Evolutionary conservation across 768 basidiomycete genomes (phyloP).

Genomic region (Rhodotorula taiwanensis): DNA sequence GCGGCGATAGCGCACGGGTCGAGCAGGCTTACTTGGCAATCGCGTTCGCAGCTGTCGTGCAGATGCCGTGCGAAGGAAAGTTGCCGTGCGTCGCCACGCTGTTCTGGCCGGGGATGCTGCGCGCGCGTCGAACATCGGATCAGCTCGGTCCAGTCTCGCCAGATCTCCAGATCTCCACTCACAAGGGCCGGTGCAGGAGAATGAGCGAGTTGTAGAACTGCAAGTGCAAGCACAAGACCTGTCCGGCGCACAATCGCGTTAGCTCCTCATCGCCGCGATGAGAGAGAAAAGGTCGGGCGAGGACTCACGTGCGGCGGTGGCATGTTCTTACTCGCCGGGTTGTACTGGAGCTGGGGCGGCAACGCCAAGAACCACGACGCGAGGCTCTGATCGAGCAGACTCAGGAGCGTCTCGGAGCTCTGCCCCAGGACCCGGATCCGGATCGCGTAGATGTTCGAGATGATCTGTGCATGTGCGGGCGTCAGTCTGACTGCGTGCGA

Average conservation of each 20-base stretch:
- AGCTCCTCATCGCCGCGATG: background rate
- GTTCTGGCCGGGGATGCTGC: slow-evolving; percentile 38
- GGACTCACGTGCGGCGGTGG: slow-evolving; percentile 40
- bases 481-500: background rate
- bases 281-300: background rate
- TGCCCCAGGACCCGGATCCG: slow-evolving; percentile 39
- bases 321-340: slow-evolving; percentile 31
- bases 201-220: slow-evolving; percentile 43
- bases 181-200: slow-evolving; percentile 44
- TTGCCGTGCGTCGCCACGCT: slow-evolving; percentile 25
- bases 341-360: slow-evolving; percentile 40
- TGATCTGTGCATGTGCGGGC: slow-evolving; percentile 22
- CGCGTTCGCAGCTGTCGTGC: slow-evolving; percentile 41
- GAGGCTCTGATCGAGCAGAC: slow-evolving; percentile 42
- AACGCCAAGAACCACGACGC: slow-evolving; percentile 41
- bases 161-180: too few species aligned
- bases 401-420: slow-evolving; percentile 37
- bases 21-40: slow-evolving; percentile 36
- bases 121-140: too few species aligned
- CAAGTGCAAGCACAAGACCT: slow-evolving; percentile 41
- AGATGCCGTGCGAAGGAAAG: slow-evolving; percentile 38
- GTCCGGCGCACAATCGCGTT: accelerated
- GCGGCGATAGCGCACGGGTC: too few species aligned
- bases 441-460: slow-evolving; percentile 43
- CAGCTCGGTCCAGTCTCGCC: too few species aligned